Evolutionary conservation across 2,329 filamentous ascomycete genomes (phyloP).

Genomic region (Tolypocladium tropicale): DNA sequence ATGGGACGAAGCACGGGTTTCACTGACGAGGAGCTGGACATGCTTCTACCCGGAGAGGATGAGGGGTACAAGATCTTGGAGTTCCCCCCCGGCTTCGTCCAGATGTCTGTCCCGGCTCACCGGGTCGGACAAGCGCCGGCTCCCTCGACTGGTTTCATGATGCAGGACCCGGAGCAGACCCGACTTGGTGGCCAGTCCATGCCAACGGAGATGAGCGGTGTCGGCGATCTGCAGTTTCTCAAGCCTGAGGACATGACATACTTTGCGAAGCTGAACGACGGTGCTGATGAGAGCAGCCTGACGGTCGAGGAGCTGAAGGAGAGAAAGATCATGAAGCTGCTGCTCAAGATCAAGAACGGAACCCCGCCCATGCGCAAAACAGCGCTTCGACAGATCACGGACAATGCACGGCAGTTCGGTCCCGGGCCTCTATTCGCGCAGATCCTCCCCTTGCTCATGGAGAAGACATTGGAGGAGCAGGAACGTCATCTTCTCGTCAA

Average conservation of each 20-base stretch:
- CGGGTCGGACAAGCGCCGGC: constrained; percentile 65
- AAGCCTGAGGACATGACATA: constrained; percentile 98
- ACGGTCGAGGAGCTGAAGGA: constrained; percentile 95
- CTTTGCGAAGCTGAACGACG: constrained; percentile 94
- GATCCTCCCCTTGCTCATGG: constrained; percentile 93
- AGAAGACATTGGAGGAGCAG: constrained; percentile 94
- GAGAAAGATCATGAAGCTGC: constrained; percentile 92
- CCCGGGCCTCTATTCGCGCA: constrained; percentile 93
- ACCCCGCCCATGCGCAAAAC: constrained; percentile 99
- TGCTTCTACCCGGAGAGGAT: constrained; percentile 76
- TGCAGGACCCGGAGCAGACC: constrained; percentile 86
- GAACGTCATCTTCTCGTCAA: constrained; percentile 97
- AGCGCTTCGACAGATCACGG: constrained; percentile 88
- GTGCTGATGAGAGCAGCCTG: constrained; percentile 81
- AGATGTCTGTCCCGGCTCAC: constrained; percentile 65
- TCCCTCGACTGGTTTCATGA: constrained; percentile 84
- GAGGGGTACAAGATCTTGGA: constrained; percentile 91
- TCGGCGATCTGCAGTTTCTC: constrained; percentile 95
- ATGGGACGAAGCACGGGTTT: constrained; percentile 70
- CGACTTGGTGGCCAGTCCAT: constrained; percentile 80
- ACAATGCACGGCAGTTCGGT: constrained; percentile 93
- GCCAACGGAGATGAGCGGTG: constrained; percentile 89
- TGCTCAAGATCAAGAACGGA: constrained; percentile 98
- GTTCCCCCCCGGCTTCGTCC: constrained; percentile 85
- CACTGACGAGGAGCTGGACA: constrained; percentile 88